Base-by-base conservation (phyloP, 768 basidiomycete genomes). In the Hygrophoropsis aurantiaca region DNA sequence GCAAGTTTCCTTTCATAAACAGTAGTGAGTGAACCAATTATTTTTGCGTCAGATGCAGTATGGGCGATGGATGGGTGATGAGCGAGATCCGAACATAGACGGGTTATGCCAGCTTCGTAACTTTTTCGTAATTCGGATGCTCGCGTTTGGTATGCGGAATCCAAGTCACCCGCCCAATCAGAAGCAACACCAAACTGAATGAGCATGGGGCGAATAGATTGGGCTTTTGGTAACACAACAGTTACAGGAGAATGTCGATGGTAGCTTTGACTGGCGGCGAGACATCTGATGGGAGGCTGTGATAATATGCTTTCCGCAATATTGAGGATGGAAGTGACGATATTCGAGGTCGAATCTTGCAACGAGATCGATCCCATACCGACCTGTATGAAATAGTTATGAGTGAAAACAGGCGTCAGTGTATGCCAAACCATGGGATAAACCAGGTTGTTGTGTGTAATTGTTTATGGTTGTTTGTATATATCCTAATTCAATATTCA, bases 171-270 rank as follows among this genome's bases (percentile, higher is more conserved):
- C 1, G 44, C 40, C 1, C 41, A 19, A 6, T 25, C 40, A 1
- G 39, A 30, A 19, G 3, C 2, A 2, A 44, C 51, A 11, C 52
- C 52, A 11, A 33, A 16, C 11, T 34, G 19, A 1, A 52, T 2
- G 0, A 53, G 51, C 2, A 35, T 23, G 0, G 35, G 35, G 3
- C 8, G 40, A 8, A 53, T 15, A 9, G 52, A n/a, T 2, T 50
- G 51, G 0, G 52, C 25, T 5, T 53, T 38, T 4, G 52, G 52
- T 25, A 53, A 33, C 7, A 32, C 9, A 1, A 48, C n/a, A 11
- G n/a, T 13, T 8, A 10, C n/a, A 2, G 34, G 11, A 18, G 40
- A 30, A 30, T 30, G 27, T 13, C 27, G 7, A 30, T 6, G 27
- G 13, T 30, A 30, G 27, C 27, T 30, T 7, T 30, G 27, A 13